phyloP scores from a whole-genome alignment of 2,329 filamentous ascomycete species.

The Colletotrichum agaves region DNA sequence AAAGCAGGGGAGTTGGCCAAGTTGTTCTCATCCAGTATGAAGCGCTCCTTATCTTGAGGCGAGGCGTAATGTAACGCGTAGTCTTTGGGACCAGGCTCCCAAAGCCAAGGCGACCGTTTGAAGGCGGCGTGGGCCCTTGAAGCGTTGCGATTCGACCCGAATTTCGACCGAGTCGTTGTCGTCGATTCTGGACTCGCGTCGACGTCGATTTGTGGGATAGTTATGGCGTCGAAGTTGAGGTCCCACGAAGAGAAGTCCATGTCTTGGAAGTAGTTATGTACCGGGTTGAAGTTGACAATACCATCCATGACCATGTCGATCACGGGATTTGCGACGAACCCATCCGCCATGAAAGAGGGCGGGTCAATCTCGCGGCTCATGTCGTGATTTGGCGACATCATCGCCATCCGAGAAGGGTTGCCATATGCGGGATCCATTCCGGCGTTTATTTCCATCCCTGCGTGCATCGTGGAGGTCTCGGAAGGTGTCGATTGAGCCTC shows the following conservation, averaged over 20 bases:
- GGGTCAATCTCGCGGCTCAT: conserved; percentile 20
- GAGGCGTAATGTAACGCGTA: conserved; percentile 35
- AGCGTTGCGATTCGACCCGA: conserved; percentile 40
- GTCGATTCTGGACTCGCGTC: conserved; percentile 44
- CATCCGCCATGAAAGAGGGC: conserved; percentile 22
- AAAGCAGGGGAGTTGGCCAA: conserved; percentile 32
- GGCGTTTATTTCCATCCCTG: conserved; percentile 14
- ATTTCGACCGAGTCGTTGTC: conserved; percentile 40
- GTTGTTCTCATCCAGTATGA: conserved; percentile 23
- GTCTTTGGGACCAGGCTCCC: conserved; percentile 46
- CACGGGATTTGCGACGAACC: conserved; percentile 22
- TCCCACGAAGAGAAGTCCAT: conserved; percentile 48
- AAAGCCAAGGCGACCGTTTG: conserved; percentile 48
- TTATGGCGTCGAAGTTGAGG: conserved; percentile 45
- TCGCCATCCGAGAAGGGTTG: conserved; percentile 1
- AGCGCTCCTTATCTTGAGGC: conserved; percentile 28
- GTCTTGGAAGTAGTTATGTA: conserved; percentile 45
- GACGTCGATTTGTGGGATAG: conserved; percentile 44
- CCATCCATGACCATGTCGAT: conserved; percentile 31
- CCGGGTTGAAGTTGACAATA: conserved; percentile 43
- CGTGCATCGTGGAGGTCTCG: conserved; percentile 32
- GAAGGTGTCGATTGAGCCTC: conserved; percentile 24
- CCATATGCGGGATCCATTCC: conserved; percentile 14
- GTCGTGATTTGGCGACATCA: conserved; percentile 18
- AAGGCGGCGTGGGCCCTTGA: conserved; percentile 46